Evolutionary conservation across 2,329 filamentous ascomycete genomes (phyloP), one percentile per base, ranked within the genome.

Genomic region (Sporothrix globosa): DNA sequence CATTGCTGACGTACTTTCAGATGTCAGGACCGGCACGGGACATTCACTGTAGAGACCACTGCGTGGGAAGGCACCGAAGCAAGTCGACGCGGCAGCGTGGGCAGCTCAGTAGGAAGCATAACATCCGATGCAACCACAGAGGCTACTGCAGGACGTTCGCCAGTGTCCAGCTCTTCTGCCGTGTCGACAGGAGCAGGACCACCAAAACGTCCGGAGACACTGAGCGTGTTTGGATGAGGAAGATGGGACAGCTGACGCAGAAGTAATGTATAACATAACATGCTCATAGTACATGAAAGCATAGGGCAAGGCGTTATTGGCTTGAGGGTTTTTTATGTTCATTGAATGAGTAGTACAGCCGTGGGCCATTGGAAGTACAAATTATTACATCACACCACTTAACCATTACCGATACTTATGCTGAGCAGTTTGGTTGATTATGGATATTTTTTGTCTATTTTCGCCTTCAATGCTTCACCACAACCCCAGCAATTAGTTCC

Each of bases 11-110:
- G 9, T 4, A 4, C 3, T 46, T 14, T 39, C 76, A 90, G 88
- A 74, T 90, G 88, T 77, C 80, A 81, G 71, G 87, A 89, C 77
- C 83, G 80, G 74, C 85, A 86, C 17, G 86, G 85, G 4, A 80
- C 71, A 9, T 90, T 90, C 74, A 84, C 82, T 77, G 85, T 89
- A 56, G 88, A 90, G 79, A 90, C 88, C 30, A 90, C 88, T 14
- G 82, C 83, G 56, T 90, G 87, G 88, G 87, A 90, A 79, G 82
- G 75, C 17, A 77, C 76, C 71, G 69, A 68, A 21, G 46, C 63
- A 13, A 69, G 67, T 41, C 52, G 48, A 13, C 54, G 11, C 39
- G 44, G 41, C 30, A 39, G 30, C 27, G 46, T 19, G n/a, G 6
- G 39, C 44, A 30, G 24, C 44, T 5, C 41, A 3, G 21, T 9